phyloP scores from a whole-genome alignment of 768 basidiomycete species.

The Suillus spraguei region DNA sequence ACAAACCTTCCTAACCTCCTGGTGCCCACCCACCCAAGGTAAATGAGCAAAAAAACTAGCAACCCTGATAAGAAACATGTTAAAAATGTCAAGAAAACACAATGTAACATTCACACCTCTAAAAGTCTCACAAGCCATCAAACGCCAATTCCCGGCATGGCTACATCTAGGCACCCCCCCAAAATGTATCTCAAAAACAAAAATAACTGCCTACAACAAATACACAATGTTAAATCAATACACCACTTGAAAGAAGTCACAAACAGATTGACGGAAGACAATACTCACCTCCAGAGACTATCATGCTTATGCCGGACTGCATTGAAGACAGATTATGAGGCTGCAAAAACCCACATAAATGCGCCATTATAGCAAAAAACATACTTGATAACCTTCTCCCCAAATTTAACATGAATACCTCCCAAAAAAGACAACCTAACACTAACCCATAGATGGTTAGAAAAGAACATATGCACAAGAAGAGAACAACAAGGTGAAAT shows the following conservation, averaged over 20 bases:
- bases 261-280: background rate
- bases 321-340: background rate
- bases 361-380: background rate
- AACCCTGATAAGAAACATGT: background rate
- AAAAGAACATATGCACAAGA: constrained; percentile 5
- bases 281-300: rapidly evolving
- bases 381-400: background rate
- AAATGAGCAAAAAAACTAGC: background rate
- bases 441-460: constrained; percentile 3
- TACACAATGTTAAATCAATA: background rate
- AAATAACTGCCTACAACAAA: background rate
- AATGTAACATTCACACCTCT: background rate
- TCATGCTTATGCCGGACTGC: background rate
- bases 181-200: background rate
- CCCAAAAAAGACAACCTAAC: constrained; percentile 2
- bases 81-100: constrained; percentile 1
- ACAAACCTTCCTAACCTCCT: background rate
- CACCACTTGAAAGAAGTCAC: background rate
- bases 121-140: background rate
- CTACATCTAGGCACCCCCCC: background rate
- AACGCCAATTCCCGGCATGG: background rate
- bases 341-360: background rate
- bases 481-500: background rate
- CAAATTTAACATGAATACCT: background rate
- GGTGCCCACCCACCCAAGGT: background rate